Evolutionary conservation across 176 grass and related monocot species (phyloP).

Genomic region (Guadua angustifolia): DNA sequence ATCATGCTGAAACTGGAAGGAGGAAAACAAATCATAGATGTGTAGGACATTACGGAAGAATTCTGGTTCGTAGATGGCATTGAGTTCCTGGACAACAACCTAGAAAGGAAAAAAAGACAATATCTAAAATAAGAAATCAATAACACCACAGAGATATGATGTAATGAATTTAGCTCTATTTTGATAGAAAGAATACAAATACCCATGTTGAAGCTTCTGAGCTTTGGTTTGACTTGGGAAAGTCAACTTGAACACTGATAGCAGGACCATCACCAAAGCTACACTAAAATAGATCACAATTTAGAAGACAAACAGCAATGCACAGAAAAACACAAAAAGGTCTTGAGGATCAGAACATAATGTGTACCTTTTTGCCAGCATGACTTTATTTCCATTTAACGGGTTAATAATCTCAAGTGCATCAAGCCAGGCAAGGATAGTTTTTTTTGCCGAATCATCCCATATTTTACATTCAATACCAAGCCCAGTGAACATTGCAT

Average conservation of each 20-base stretch:
- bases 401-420: conserved; percentile 76
- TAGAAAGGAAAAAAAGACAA: conserved; percentile 40
- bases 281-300: conserved; percentile 57
- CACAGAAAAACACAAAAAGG: conserved; percentile 31
- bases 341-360: conserved; percentile 23
- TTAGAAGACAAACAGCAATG: conserved; percentile 42
- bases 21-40: conserved; percentile 58
- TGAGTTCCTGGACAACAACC: conserved; percentile 73
- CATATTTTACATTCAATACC: conserved; percentile 76
- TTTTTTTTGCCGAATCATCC: conserved; percentile 65
- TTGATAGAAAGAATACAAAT: conserved; percentile 42
- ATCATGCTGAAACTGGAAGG: conserved; percentile 82
- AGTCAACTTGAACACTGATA: conserved; percentile 75
- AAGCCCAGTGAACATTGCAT: conserved; percentile 61
- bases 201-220: conserved; percentile 71
- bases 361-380: conserved; percentile 68
- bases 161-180: conserved; percentile 39
- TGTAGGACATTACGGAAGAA: conserved; percentile 66
- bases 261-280: conserved; percentile 53
- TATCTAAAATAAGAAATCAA: conserved; percentile 30
- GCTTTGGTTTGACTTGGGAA: conserved; percentile 59
- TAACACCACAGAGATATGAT: conserved; percentile 36
- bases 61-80: conserved; percentile 65
- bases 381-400: conserved; percentile 58
- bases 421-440: conserved; percentile 70